Percentiles rank a stretch among this genome's conserved stretches.
These are phyloP conservation scores for Neurospora sublineolata DNA, from an alignment of 495 filamentous ascomycete species.

Conservation along the genomic window DNA sequence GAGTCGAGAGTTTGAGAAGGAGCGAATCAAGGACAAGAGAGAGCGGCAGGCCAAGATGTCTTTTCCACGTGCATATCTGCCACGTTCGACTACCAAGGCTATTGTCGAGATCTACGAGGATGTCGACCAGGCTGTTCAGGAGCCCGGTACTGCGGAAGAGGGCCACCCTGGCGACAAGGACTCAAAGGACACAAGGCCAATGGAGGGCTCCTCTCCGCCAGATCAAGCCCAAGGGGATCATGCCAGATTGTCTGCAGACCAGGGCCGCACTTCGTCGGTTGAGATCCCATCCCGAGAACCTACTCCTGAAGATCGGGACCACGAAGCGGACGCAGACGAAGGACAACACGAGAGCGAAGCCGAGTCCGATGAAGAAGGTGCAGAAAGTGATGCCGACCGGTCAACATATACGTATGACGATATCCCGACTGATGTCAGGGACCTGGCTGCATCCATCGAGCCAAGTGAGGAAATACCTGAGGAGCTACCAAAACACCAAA, in stretches of 20 bases:
- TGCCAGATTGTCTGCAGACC: not conserved
- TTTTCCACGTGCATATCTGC: slow-evolving; percentile 67
- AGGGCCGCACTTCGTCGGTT: slow-evolving; percentile 6
- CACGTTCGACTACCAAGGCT: slow-evolving; percentile 83
- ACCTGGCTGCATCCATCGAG: slow-evolving; percentile 52
- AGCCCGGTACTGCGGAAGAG: slow-evolving; percentile 65
- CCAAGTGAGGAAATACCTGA: slow-evolving; percentile 52
- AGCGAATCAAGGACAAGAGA: slow-evolving; percentile 73
- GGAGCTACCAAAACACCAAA: slow-evolving; percentile 82
- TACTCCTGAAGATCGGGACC: slow-evolving; percentile 27
- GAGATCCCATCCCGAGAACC: slow-evolving; percentile 16
- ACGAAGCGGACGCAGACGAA: slow-evolving; percentile 40
- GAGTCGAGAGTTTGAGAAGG: slow-evolving; percentile 92
- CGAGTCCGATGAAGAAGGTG: slow-evolving; percentile 57
- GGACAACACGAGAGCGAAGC: slow-evolving; percentile 40
- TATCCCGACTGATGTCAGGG: slow-evolving; percentile 36
- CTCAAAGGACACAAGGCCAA: slow-evolving; percentile 8
- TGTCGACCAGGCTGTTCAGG: slow-evolving; percentile 82
- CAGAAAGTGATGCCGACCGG: slow-evolving; percentile 60
- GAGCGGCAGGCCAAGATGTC: slow-evolving; percentile 71
- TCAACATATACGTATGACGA: slow-evolving; percentile 44
- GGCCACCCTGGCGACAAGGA: slow-evolving; percentile 22
- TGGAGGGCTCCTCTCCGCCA: slow-evolving; percentile 10
- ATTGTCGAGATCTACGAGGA: slow-evolving; percentile 94
- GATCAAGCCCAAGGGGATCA: slow-evolving; percentile 12